Percentiles rank a stretch among this genome's conserved stretches.
Conservation (phyloP, 495 filamentous ascomycete genomes). For the Penicillium argentinense region DNA sequence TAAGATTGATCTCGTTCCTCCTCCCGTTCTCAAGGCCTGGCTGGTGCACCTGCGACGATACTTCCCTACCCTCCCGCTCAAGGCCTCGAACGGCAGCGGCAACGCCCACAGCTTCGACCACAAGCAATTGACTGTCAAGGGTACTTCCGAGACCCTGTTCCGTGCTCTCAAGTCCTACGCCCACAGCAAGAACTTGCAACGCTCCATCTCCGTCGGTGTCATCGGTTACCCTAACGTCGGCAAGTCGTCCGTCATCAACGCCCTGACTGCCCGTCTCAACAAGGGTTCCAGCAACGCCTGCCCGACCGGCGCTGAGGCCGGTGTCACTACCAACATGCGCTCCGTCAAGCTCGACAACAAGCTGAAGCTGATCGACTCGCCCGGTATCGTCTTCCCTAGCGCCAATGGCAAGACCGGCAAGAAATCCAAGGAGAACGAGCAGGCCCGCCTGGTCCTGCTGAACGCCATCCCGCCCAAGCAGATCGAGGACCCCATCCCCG, state of each 20-base stretch:
- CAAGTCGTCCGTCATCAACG: conserved; percentile 96
- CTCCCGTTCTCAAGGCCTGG: conserved; percentile 78
- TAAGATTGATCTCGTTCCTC: conserved; percentile 93
- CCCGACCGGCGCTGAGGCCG: conserved; percentile 88
- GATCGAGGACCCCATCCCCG: conserved; percentile 86
- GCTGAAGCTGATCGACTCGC: conserved; percentile 90
- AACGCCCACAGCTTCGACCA: conserved; percentile 94
- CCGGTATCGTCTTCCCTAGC: conserved; percentile 90
- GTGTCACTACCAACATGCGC: conserved; percentile 85
- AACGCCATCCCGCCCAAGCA: conserved; percentile 92
- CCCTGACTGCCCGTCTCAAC: conserved; percentile 77
- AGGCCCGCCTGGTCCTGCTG: conserved; percentile 82
- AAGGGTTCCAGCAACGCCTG: conserved; percentile 67
- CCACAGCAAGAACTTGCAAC: conserved; percentile 79
- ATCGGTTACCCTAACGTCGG: conserved; percentile 98
- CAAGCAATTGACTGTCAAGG: conserved; percentile 81
- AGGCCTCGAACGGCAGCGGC: conserved; percentile 76
- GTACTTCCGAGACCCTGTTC: conserved; percentile 84
- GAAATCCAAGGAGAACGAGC: conserved; percentile 55
- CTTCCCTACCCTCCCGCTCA: conserved; percentile 90
- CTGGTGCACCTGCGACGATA: conserved; percentile 80
- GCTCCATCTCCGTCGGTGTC: conserved; percentile 86
- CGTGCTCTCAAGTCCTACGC: conserved; percentile 88
- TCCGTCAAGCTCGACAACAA: conserved; percentile 94
- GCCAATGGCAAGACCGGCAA: conserved; percentile 49